Evolutionary conservation across 306 rosid genomes (phyloP).

Genomic region (Pyrus pyrifolia): DNA sequence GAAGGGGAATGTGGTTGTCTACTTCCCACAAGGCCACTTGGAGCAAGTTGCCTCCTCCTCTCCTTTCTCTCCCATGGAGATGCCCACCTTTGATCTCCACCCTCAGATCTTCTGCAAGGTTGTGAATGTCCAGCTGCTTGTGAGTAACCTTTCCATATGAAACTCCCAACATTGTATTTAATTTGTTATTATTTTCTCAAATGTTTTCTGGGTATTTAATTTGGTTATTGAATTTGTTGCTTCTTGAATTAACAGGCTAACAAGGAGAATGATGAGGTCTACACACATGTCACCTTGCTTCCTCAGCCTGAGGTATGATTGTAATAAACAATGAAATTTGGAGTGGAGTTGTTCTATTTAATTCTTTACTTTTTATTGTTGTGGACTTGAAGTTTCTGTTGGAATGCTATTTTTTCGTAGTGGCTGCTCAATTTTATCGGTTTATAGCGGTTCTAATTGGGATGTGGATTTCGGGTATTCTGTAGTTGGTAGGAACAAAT

Average conservation of each 20-base stretch:
- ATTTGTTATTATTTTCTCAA: neutral
- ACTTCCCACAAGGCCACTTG: constrained; percentile 89
- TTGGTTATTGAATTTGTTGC: neutral
- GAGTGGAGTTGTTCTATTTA: neutral
- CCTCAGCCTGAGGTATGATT: constrained; percentile 75
- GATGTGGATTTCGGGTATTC: constrained; percentile 15
- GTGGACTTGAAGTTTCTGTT: constrained; percentile 11
- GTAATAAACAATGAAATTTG: neutral
- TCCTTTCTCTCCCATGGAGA: constrained; percentile 64
- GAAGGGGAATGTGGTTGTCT: constrained; percentile 88
- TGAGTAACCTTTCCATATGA: constrained; percentile 33
- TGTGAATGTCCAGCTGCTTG: constrained; percentile 76
- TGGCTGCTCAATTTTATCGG: constrained; percentile 1
- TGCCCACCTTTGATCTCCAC: constrained; percentile 62
- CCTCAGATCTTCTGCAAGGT: constrained; percentile 91
- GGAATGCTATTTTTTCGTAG: constrained; percentile 7
- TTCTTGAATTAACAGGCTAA: constrained; percentile 58
- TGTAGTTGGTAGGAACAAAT: constrained; percentile 53
- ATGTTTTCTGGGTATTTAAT: constrained; percentile 1
- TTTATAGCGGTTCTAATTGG: constrained; percentile 5
- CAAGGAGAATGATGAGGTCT: constrained; percentile 97
- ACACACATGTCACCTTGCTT: constrained; percentile 73
- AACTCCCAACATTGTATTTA: constrained; percentile 1
- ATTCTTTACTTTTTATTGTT: constrained; percentile 13
- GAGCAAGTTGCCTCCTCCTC: constrained; percentile 69